Evolutionary conservation across 1,284 basidiomycete genomes (phyloP), one percentile per base, ranked within the genome.

Genomic region (Apiotrichum porosum): DNA sequence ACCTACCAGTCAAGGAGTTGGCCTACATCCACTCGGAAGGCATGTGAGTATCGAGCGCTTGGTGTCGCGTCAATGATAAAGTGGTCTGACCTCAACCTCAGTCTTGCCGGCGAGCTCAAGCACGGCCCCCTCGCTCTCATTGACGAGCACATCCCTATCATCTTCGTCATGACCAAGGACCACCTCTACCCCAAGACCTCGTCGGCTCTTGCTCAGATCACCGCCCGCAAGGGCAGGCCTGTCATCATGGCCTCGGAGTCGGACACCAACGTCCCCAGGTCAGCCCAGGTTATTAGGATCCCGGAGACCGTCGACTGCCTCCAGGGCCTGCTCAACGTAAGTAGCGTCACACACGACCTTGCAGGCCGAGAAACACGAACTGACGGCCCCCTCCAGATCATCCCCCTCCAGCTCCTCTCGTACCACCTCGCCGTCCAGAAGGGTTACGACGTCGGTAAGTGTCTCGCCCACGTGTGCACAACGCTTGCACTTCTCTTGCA

Each of bases 1-100:
- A n/a, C n/a, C n/a, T n/a, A n/a, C n/a, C n/a, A n/a, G n/a, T 99
- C 79, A 99, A 99, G 79, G 95, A 98, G 79, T 92, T 97, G 71
- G 76, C 75, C 13, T 91, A 92, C 43, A 35, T 55, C 24, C 49
- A 55, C 53, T 51, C 49, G 24, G 53, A 55, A 46, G 49, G 26
- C 12, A 28, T 28, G n/a, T n/a, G n/a, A n/a, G n/a, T n/a, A n/a
- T n/a, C n/a, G n/a, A n/a, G n/a, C n/a, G n/a, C n/a, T n/a, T n/a
- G n/a, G n/a, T n/a, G n/a, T n/a, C n/a, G n/a, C n/a, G n/a, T n/a
- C n/a, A n/a, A n/a, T n/a, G n/a, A n/a, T n/a, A n/a, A n/a, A n/a
- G n/a, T n/a, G n/a, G n/a, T n/a, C n/a, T n/a, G n/a, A n/a, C n/a
- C n/a, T n/a, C n/a, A n/a, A n/a, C n/a, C n/a, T n/a, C n/a, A n/a